Percentiles rank a stretch among this genome's conserved stretches.
These are phyloP conservation scores for Pugionium dolabratum DNA, from an alignment of 345 rosid genomes.

Conservation along the genomic window DNA sequence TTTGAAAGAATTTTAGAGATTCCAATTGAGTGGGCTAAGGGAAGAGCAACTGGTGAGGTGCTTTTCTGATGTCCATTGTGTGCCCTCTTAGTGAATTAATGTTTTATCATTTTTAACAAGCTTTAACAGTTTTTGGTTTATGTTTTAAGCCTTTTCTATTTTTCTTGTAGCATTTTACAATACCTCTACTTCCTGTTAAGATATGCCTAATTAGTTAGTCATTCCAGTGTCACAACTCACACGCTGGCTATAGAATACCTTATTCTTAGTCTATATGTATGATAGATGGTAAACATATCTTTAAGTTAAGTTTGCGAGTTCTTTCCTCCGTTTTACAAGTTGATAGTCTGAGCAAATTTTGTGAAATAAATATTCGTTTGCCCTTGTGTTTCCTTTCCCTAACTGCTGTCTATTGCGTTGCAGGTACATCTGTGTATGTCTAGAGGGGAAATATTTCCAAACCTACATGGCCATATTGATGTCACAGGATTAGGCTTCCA, in stretches of 20 bases:
- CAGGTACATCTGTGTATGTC: constrained; percentile 97
- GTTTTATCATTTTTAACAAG: constrained; percentile 2
- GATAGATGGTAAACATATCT: constrained; percentile 15
- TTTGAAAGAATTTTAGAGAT: constrained; percentile 91
- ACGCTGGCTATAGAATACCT: constrained; percentile 16
- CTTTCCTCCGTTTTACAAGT: constrained; percentile 27
- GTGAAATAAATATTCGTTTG: neutral
- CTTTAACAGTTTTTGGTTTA: neutral
- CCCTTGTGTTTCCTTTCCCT: constrained; percentile 20
- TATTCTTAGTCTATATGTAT: constrained; percentile 15
- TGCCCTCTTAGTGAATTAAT: constrained; percentile 10
- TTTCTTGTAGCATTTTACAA: constrained; percentile 7
- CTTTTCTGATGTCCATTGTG: constrained; percentile 60
- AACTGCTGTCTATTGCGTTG: constrained; percentile 31
- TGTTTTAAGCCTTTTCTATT: neutral
- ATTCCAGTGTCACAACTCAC: constrained; percentile 5
- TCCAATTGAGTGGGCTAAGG: constrained; percentile 83
- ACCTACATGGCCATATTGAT: constrained; percentile 88
- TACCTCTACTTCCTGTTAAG: neutral
- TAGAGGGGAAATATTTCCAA: constrained; percentile 88
- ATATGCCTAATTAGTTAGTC: constrained; percentile 7
- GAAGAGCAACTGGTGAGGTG: constrained; percentile 99
- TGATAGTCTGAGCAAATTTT: constrained; percentile 8
- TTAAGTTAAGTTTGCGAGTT: constrained; percentile 9
- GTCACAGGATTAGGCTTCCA: constrained; percentile 83